These are phyloP conservation scores for Gentiana macrophylla DNA, from an alignment of 257 asterid genomes.

Conservation along the genomic window DNA sequence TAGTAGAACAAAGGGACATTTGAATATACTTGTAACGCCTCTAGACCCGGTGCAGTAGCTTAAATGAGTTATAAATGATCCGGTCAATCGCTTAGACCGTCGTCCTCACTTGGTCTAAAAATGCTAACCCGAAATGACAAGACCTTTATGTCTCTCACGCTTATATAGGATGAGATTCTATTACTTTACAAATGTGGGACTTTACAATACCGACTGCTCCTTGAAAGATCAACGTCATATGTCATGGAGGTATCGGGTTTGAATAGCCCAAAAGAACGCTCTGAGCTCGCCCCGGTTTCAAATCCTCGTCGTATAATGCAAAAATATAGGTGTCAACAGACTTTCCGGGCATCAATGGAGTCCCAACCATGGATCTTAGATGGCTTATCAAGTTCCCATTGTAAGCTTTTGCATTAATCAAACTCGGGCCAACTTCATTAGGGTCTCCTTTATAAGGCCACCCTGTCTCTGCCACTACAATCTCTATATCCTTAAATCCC, in stretches of 20 bases:
- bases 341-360: conserved; percentile 95
- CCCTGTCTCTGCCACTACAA: conserved; percentile 97
- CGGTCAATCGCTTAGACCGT: too few relatives aligned
- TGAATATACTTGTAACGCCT: too few relatives aligned
- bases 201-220: conserved; percentile 35
- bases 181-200: too few relatives aligned
- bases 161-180: too few relatives aligned
- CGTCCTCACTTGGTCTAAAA: too few relatives aligned
- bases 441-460: conserved; percentile 98
- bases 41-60: too few relatives aligned
- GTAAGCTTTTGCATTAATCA: conserved; percentile 79
- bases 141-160: too few relatives aligned
- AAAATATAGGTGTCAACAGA: conserved; percentile 85
- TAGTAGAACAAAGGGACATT: too few relatives aligned
- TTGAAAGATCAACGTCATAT: conserved; percentile 58
- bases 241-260: conserved; percentile 56
- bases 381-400: conserved; percentile 83
- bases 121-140: too few relatives aligned
- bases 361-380: conserved; percentile 75
- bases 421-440: conserved; percentile 64
- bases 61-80: too few relatives aligned
- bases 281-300: conserved; percentile 85
- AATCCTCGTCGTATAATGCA: conserved; percentile 85
- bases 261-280: conserved; percentile 74
- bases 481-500: conserved; percentile 78